Base-by-base conservation (phyloP, 2,329 filamentous ascomycete genomes). In the Aureobasidium sp. region DNA sequence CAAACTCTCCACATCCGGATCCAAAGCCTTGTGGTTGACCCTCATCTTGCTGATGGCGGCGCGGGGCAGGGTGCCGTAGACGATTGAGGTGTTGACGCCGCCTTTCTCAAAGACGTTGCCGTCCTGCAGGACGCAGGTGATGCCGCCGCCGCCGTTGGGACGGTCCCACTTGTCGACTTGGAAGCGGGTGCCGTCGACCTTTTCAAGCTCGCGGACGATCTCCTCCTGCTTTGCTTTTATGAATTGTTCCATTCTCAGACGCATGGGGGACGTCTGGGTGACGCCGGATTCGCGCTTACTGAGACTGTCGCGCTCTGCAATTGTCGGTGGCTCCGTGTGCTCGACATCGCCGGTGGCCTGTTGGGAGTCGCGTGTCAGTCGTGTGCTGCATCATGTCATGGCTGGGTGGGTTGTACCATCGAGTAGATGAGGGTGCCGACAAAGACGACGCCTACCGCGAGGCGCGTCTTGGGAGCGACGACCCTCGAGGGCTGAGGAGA, bases 31-130 rank as follows among this genome's bases (percentile, higher is more conserved):
- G 77, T 97, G 93, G 70, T 97, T 90, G 54, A 83, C 88, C 49
- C 88, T 83, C 93, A 98, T 97, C 72, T 90, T 90, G 63, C 84
- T 79, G 60, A 98, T 95, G 25, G 89, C 93, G 0, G 88, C 78
- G 63, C 88, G 85, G 29, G 90, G 90, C 2, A 98, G 79, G 42
- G 84, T 86, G 57, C 93, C 93, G 67, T 98, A 97, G 45, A 98
- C 93, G 57, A 97, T 83, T 54, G 88, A 94, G 64, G 91, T 90
- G 65, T 95, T 95, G 56, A 97, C 90, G 25, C 93, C 93, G 39
- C 88, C 93, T 73, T 98, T 98, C 70, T 98, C 93, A 64, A 98
- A 98, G 47, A 96, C 89, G 58, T 94, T 91, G 61, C 93, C 90
- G 60, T 96, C 90, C 70, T 98, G 93, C 16, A 98, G 76, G 34